Evolutionary conservation across 2,329 filamentous ascomycete genomes (phyloP).

Genomic region (Xylariales sp.): DNA sequence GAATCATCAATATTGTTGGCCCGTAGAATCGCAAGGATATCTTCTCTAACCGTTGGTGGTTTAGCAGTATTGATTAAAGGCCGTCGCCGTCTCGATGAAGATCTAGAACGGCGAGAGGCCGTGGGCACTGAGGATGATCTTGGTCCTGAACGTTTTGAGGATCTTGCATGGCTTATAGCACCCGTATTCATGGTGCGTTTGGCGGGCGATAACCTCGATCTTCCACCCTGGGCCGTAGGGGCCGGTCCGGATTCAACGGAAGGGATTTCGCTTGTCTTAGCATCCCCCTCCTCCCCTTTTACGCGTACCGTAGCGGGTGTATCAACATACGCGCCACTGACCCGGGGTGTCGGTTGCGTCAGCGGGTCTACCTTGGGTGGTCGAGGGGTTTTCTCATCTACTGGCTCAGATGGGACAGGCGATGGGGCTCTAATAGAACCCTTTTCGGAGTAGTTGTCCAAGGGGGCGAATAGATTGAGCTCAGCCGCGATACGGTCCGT

Average conservation of each 20-base stretch:
- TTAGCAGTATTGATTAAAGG: constrained; percentile 65
- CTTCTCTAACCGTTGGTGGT: constrained; percentile 66
- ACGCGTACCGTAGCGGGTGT: constrained; percentile 60
- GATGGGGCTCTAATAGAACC: constrained; percentile 66
- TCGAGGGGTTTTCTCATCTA: constrained; percentile 61
- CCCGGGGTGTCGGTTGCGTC: constrained; percentile 63
- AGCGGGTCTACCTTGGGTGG: constrained; percentile 58
- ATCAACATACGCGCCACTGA: constrained; percentile 68
- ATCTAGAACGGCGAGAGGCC: constrained; percentile 48
- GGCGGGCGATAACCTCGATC: constrained; percentile 32
- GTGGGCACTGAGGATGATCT: constrained; percentile 48
- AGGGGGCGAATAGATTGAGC: constrained; percentile 65
- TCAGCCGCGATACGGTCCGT: constrained; percentile 68
- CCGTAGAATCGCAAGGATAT: constrained; percentile 64
- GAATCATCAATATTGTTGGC: constrained; percentile 68
- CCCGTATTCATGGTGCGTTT: constrained; percentile 27
- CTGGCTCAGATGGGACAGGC: constrained; percentile 51
- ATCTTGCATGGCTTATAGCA: constrained; percentile 21
- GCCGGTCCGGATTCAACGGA: background rate
- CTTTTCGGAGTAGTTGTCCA: constrained; percentile 66
- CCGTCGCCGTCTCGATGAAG: constrained; percentile 57
- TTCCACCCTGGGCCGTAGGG: constrained; percentile 25
- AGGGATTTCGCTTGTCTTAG: background rate
- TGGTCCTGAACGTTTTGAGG: constrained; percentile 30
- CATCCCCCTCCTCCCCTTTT: constrained; percentile 42